Evolutionary conservation across 106 monocot genomes (phyloP).

Genomic region (Narthecium ossifragum): DNA sequence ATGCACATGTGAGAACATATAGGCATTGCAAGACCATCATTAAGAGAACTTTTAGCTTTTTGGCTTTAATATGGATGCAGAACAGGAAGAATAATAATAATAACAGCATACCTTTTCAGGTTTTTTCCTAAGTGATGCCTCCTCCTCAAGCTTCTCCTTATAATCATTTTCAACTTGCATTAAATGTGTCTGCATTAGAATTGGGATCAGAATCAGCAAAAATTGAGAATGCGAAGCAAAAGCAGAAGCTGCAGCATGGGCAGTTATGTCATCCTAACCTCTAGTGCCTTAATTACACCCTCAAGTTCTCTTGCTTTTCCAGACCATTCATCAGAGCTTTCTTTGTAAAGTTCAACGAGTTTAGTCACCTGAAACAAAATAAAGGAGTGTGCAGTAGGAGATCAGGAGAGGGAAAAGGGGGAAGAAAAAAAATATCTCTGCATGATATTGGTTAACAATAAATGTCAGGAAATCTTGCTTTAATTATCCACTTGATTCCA

Average conservation of each 20-base stretch:
- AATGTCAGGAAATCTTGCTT: too few species aligned
- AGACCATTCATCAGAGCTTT: constrained; percentile 90
- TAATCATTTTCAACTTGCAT: constrained; percentile 79
- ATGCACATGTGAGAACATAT: too few species aligned
- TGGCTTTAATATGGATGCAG: too few species aligned
- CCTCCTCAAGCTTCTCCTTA: constrained; percentile 83
- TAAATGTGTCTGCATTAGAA: constrained; percentile 59
- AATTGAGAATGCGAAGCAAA: background rate
- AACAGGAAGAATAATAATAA: too few species aligned
- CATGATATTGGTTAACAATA: too few species aligned
- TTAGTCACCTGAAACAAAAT: constrained; percentile 54
- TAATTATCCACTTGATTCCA: too few species aligned
- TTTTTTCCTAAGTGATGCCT: constrained; percentile 38
- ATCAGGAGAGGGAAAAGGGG: background rate
- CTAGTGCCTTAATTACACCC: constrained; percentile 95
- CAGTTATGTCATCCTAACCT: constrained; percentile 34
- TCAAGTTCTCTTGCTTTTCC: constrained; percentile 90
- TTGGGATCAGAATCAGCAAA: background rate
- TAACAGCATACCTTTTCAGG: constrained; percentile 62
- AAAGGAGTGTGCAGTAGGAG: background rate
- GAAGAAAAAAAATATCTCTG: too few species aligned
- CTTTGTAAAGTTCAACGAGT: constrained; percentile 90
- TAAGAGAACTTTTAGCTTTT: too few species aligned
- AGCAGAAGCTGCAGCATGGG: background rate
- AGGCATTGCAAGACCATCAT: too few species aligned